phyloP scores from a whole-genome alignment of 352 stramenopile species.

The Stephanocyclus meneghinianus region DNA sequence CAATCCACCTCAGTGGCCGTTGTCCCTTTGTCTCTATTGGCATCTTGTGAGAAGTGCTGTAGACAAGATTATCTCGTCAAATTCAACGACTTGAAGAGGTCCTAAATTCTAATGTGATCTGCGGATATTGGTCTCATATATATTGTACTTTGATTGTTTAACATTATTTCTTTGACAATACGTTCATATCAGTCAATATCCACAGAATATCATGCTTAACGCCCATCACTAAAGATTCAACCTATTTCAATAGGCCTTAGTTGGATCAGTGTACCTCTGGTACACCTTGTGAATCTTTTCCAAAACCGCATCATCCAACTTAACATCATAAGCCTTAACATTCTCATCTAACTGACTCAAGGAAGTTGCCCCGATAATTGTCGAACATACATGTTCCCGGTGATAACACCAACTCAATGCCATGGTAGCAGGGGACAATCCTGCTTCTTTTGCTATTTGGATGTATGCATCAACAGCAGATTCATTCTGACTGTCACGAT shows the following conservation, averaged over 20 bases:
- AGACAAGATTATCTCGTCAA: no score
- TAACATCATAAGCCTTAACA: conserved; percentile 78
- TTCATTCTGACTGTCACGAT: conserved; percentile 65
- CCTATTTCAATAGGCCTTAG: conserved; percentile 51
- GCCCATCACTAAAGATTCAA: no score
- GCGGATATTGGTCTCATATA: no score
- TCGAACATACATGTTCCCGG: conserved; percentile 75
- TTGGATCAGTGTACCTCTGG: conserved; percentile 81
- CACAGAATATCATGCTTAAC: no score
- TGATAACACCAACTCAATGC: conserved; percentile 83
- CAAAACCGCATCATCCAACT: conserved; percentile 64
- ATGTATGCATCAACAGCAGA: conserved; percentile 75
- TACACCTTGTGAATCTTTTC: conserved; percentile 77
- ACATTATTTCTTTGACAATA: no score
- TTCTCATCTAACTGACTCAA: conserved; percentile 83
- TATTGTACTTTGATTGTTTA: no score
- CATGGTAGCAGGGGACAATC: conserved; percentile 76
- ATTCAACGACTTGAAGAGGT: no score
- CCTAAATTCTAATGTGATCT: no score
- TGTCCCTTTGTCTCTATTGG: no score
- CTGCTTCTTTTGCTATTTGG: conserved; percentile 62
- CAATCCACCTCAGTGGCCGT: no score
- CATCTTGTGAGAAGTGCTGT: no score
- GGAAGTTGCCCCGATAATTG: conserved; percentile 84
- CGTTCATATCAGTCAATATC: no score